phyloP scores from a whole-genome alignment of 805 yeast genomes.

The Barnettozyma sp. region DNA sequence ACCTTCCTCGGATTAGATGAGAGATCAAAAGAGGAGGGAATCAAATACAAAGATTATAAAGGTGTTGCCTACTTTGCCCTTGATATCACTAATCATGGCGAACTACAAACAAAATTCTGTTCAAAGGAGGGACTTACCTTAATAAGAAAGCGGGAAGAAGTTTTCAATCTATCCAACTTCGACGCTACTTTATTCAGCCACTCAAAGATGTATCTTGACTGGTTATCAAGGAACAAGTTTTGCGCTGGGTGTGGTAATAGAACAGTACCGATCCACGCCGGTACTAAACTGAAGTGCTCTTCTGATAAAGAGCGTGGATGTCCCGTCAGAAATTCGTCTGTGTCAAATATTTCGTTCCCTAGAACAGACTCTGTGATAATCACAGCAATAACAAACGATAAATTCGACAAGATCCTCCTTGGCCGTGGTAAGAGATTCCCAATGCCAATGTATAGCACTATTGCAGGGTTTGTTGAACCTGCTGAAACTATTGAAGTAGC shows the following conservation, averaged over 20 bases:
- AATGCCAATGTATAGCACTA: slow-evolving; percentile 62
- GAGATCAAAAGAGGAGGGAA: slow-evolving; percentile 24
- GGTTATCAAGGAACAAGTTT: slow-evolving; percentile 66
- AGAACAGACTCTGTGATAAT: slow-evolving; percentile 88
- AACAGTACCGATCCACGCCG: slow-evolving; percentile 56
- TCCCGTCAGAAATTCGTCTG: slow-evolving; percentile 35
- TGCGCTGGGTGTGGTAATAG: slow-evolving; percentile 85
- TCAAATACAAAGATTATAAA: slow-evolving; percentile 39
- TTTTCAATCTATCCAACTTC: slow-evolving; percentile 23
- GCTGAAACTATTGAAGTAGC: slow-evolving; percentile 89
- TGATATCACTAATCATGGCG: slow-evolving; percentile 33
- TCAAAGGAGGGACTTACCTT: neutral
- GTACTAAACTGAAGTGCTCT: slow-evolving; percentile 54
- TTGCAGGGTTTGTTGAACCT: slow-evolving; percentile 96
- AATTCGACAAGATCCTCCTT: slow-evolving; percentile 55
- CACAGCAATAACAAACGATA: slow-evolving; percentile 63
- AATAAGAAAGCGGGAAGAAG: slow-evolving; percentile 8
- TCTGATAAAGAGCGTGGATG: slow-evolving; percentile 18
- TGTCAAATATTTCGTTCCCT: slow-evolving; percentile 82
- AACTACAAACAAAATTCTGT: neutral
- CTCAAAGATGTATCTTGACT: slow-evolving; percentile 78
- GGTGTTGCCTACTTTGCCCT: slow-evolving; percentile 64
- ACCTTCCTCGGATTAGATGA: slow-evolving; percentile 49
- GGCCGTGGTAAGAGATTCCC: slow-evolving; percentile 65
- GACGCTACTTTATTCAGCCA: slow-evolving; percentile 73